Conservation (phyloP, 164 flowering plant species). For the Protea cynaroides region DNA sequence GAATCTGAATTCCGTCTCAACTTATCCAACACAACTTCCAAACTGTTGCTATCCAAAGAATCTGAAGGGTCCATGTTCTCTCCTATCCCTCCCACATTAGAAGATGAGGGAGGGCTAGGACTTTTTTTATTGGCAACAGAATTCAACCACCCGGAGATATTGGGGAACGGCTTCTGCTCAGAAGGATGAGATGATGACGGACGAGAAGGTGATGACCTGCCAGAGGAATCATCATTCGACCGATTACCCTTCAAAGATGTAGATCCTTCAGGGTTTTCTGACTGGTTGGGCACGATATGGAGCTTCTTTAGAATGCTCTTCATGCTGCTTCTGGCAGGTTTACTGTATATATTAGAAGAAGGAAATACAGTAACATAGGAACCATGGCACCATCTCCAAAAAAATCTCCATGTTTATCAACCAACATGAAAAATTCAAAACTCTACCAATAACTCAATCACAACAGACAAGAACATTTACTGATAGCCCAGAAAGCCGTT, state of each 20-base stretch:
- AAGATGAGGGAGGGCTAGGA: conserved; percentile 55
- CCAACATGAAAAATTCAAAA: conserved; percentile 27
- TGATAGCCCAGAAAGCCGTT: no score
- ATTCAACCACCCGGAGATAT: conserved; percentile 70
- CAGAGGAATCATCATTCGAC: conserved; percentile 29
- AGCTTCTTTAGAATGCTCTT: conserved; percentile 84
- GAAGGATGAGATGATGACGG: conserved; percentile 19
- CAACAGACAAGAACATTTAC: neutral
- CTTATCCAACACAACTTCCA: conserved; percentile 37
- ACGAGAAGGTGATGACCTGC: conserved; percentile 28
- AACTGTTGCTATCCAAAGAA: conserved; percentile 30
- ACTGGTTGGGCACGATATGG: conserved; percentile 62
- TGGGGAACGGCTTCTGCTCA: conserved; percentile 58
- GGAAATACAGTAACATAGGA: conserved; percentile 17
- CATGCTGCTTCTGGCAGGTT: conserved; percentile 31
- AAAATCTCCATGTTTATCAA: no score
- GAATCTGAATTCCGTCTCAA: conserved; percentile 48
- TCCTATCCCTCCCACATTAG: conserved; percentile 27
- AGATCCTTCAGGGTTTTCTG: conserved; percentile 52
- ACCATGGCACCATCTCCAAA: conserved; percentile 35
- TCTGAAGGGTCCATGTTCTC: conserved; percentile 46
- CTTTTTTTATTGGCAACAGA: conserved; percentile 54
- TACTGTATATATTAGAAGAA: conserved; percentile 31
- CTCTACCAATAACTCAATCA: conserved; percentile 7
- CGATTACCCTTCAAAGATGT: conserved; percentile 43